These are phyloP conservation scores for Gossypium anomalum DNA, from an alignment of 345 rosid genomes.

Conservation along the genomic window DNA sequence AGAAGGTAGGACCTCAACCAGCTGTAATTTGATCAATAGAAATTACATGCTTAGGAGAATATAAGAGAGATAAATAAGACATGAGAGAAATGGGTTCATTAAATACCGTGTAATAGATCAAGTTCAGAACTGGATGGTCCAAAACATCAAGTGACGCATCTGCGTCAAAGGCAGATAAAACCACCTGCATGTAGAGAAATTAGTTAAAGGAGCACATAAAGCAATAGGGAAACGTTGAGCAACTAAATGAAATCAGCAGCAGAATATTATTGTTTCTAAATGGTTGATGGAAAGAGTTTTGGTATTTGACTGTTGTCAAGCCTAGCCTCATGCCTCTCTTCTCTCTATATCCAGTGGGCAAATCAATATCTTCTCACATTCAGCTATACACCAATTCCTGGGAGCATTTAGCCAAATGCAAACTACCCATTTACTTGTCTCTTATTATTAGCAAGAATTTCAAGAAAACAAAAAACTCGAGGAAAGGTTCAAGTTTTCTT, in stretches of 20 bases:
- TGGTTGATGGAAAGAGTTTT: background rate
- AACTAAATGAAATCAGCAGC: background rate
- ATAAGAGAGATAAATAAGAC: background rate
- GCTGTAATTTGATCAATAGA: conserved; percentile 42
- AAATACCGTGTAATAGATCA: conserved; percentile 85
- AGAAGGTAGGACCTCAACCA: conserved; percentile 94
- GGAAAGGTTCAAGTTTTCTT: background rate
- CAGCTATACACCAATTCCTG: background rate
- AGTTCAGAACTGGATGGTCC: conserved; percentile 88
- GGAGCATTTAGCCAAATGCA: background rate
- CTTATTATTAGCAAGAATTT: background rate
- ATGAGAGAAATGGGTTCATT: background rate
- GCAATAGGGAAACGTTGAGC: background rate
- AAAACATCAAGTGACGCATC: conserved; percentile 82
- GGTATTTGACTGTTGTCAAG: background rate
- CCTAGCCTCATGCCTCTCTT: background rate
- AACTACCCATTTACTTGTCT: background rate
- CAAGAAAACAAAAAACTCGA: background rate
- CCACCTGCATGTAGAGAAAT: conserved; percentile 45
- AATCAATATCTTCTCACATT: conserved; percentile 1
- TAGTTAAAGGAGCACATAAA: background rate
- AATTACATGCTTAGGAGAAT: background rate
- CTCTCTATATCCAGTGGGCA: background rate
- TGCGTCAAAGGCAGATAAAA: conserved; percentile 72
- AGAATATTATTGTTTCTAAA: background rate